Conservation (phyloP, 768 basidiomycete genomes). For the Ephemerocybe angulata region DNA sequence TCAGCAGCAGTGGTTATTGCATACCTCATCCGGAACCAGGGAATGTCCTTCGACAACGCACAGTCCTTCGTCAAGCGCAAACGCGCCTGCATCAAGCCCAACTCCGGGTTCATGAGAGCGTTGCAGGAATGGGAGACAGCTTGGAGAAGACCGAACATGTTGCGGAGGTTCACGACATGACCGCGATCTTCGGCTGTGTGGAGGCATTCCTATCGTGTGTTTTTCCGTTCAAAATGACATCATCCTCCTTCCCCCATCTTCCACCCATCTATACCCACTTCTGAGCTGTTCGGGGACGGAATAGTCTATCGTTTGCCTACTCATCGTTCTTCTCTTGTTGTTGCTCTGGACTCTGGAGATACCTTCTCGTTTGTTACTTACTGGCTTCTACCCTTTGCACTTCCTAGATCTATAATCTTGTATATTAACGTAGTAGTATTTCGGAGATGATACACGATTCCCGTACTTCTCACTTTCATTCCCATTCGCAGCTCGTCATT, state of each 20-base stretch:
- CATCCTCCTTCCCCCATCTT: neutral
- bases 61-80: constrained; percentile 56
- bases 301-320: no score
- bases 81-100: constrained; percentile 73
- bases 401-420: neutral
- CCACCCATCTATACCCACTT: neutral
- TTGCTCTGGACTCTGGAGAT: neutral
- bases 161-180: constrained; percentile 21
- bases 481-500: neutral
- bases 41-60: constrained; percentile 70
- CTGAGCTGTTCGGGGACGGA: no score
- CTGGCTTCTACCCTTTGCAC: neutral
- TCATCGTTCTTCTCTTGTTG: no score
- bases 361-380: neutral
- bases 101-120: constrained; percentile 66
- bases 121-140: constrained; percentile 55
- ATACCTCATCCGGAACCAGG: constrained; percentile 72
- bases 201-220: no score
- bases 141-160: constrained; percentile 15
- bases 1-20: constrained; percentile 75
- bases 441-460: neutral
- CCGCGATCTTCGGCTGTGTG: no score
- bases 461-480: no score
- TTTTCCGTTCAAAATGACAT: neutral
- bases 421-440: neutral